A percentile compares a stretch with the other conserved stretches of the same genome.
Evolutionary conservation across 352 stramenopile species (phyloP).

Genomic region (Phytophthora boehmeriae): DNA sequence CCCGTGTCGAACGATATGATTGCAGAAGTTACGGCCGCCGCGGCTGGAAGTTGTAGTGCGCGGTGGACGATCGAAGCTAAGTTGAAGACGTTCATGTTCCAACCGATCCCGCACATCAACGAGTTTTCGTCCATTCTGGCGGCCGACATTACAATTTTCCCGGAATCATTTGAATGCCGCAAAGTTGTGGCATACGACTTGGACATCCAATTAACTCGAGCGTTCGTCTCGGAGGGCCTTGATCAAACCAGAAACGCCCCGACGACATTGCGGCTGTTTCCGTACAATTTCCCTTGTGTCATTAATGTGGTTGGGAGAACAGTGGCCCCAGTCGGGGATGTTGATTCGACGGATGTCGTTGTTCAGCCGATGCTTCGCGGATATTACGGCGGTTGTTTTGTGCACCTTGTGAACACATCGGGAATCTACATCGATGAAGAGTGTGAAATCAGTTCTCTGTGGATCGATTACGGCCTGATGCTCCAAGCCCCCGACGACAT

Average conservation of each 20-base stretch:
- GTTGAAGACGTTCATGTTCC: slow-evolving; percentile 43
- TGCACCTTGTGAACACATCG: slow-evolving; percentile 34
- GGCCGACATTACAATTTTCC: slow-evolving; percentile 40
- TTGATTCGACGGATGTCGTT: slow-evolving; percentile 14
- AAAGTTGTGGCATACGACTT: slow-evolving; percentile 17
- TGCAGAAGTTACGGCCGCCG: slow-evolving; percentile 21
- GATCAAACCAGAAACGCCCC: slow-evolving; percentile 40
- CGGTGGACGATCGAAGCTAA: slow-evolving; percentile 36
- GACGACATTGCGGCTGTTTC: slow-evolving; percentile 38
- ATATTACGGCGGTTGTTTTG: slow-evolving; percentile 41
- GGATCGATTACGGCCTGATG: slow-evolving; percentile 43
- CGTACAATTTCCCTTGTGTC: slow-evolving; percentile 41
- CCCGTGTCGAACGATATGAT: slow-evolving; percentile 33
- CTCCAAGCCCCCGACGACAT: slow-evolving; percentile 39
- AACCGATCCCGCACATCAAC: slow-evolving; percentile 37
- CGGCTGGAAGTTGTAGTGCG: slow-evolving; percentile 17
- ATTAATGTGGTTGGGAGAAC: slow-evolving; percentile 22
- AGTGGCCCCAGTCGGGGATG: slow-evolving; percentile 21
- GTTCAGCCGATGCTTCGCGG: slow-evolving; percentile 38
- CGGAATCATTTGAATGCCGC: slow-evolving; percentile 32
- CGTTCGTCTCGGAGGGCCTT: slow-evolving; percentile 35
- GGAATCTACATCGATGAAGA: slow-evolving; percentile 38
- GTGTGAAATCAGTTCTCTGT: slow-evolving; percentile 30
- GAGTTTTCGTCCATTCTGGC: slow-evolving; percentile 40
- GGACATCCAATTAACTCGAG: slow-evolving; percentile 19